A percentile compares a stretch with the other conserved stretches of the same genome.
These are phyloP conservation scores for Globisporangium spinosum DNA, from an alignment of 352 stramenopile genomes.

Conservation along the genomic window DNA sequence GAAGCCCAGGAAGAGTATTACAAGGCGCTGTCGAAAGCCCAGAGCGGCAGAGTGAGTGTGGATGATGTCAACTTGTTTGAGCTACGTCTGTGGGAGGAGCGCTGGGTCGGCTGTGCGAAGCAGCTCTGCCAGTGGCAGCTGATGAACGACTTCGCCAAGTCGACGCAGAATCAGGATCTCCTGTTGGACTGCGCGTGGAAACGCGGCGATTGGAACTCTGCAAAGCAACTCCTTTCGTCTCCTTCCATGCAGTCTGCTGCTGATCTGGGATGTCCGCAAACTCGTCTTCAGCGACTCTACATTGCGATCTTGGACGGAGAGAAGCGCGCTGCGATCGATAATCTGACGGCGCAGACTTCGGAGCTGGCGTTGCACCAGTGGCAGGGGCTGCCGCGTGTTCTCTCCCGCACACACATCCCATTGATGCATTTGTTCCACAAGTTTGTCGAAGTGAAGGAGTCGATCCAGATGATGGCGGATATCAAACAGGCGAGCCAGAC, in stretches of 20 bases:
- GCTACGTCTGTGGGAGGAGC: slow-evolving; percentile 82
- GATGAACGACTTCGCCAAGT: slow-evolving; percentile 90
- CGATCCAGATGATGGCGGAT: slow-evolving; percentile 88
- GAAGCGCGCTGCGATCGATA: slow-evolving; percentile 68
- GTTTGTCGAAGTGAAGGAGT: slow-evolving; percentile 92
- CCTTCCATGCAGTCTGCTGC: slow-evolving; percentile 58
- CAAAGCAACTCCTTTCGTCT: slow-evolving; percentile 74
- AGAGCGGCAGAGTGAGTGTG: slow-evolving; percentile 65
- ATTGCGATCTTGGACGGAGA: slow-evolving; percentile 85
- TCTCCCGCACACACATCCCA: slow-evolving; percentile 72
- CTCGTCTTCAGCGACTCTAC: slow-evolving; percentile 81
- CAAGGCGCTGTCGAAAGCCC: slow-evolving; percentile 70
- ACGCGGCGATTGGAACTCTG: slow-evolving; percentile 84
- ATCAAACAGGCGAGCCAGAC: slow-evolving; percentile 80
- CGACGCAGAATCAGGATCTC: slow-evolving; percentile 90
- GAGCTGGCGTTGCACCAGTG: slow-evolving; percentile 87
- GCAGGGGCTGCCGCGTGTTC: slow-evolving; percentile 82
- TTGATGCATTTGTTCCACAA: slow-evolving; percentile 89
- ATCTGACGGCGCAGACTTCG: slow-evolving; percentile 60
- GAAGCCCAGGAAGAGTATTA: slow-evolving; percentile 89
- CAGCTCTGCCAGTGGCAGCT: slow-evolving; percentile 92
- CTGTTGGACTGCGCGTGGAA: slow-evolving; percentile 92
- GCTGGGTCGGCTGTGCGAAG: slow-evolving; percentile 90
- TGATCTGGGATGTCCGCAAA: slow-evolving; percentile 71
- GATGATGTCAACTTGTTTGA: slow-evolving; percentile 87